Evolutionary conservation across 192 early-diverging fungal species (phyloP), one percentile per base, ranked within the genome.

Genomic region (Coemansia sp.): DNA sequence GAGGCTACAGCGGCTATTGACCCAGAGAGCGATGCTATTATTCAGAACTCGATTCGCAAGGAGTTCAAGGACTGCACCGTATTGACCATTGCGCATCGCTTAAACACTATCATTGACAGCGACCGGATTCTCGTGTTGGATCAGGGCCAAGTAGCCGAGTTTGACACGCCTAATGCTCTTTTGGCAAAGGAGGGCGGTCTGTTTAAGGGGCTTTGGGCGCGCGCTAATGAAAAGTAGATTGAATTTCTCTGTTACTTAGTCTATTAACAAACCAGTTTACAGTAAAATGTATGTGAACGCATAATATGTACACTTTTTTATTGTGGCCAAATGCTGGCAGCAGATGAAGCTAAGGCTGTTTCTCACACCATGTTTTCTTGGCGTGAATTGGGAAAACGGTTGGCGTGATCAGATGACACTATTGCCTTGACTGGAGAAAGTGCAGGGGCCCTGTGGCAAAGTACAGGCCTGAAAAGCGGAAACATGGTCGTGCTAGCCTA

Each of bases 41-140:
- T 27, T 27, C 27, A 27, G 27, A 27, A 27, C 27, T 27, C 27
- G 1, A 27, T 27, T 27, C 27, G 27, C 27, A 27, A 27, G 27
- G 27, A 27, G 27, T 27, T 27, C 27, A 27, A 27, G 27, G 27
- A 27, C 27, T 27, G 27, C 27, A 27, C 27, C 1, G 27, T 27
- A 27, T 27, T 27, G 27, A 27, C 27, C 27, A 27, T 27, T 27
- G 27, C 27, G 27, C 27, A 27, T 27, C 27, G 27, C 27, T 27
- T 27, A 1, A 27, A 27, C 27, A 27, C 27, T 27, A 85, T 93
- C 36, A 81, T 92, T 63, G 90, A 91, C 65, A 88, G 87, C 68
- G 90, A 92, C 69, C 78, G 86, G 16, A 89, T 97, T 31, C 63
- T 95, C 38, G 93, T 97, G 0, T 70, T 97, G 18, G 92, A 93